Evolutionary conservation across 768 basidiomycete genomes (phyloP).

Genomic region (Mycena alexandri): DNA sequence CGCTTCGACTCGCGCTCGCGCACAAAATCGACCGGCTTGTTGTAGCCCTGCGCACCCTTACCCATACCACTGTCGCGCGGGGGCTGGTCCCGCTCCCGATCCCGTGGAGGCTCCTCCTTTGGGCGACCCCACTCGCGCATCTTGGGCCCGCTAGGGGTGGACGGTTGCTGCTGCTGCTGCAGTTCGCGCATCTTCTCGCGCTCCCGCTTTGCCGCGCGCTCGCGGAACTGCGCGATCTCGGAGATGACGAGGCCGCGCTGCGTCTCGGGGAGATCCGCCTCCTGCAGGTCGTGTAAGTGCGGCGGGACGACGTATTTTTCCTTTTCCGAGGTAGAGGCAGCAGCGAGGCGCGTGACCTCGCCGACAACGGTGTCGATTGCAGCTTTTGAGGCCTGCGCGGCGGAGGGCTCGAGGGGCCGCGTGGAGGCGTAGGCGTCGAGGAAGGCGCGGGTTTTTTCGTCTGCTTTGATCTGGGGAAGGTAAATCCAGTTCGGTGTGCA

Average conservation of each 20-base stretch:
- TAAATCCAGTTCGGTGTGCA: constrained; percentile 47
- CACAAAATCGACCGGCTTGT: constrained; percentile 87
- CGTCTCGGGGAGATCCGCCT: constrained; percentile 96
- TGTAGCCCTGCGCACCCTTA: constrained; percentile 81
- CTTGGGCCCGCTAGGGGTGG: constrained; percentile 80
- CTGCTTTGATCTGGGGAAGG: constrained; percentile 85
- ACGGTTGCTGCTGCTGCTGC: constrained; percentile 59
- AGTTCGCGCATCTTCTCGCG: constrained; percentile 90
- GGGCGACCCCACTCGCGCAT: constrained; percentile 85
- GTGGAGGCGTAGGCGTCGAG: constrained; percentile 81
- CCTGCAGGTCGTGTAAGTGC: constrained; percentile 96
- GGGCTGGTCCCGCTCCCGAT: constrained; percentile 47
- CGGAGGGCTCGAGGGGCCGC: constrained; percentile 32
- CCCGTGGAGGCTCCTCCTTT: constrained; percentile 52
- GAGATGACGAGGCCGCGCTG: constrained; percentile 93
- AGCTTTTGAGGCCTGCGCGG: constrained; percentile 68
- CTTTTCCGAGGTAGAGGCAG: constrained; percentile 80
- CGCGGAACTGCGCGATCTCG: constrained; percentile 96
- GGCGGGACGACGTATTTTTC: constrained; percentile 93
- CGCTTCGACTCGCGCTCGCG: constrained; percentile 63
- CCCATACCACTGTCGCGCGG: constrained; percentile 66
- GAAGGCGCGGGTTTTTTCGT: constrained; percentile 93
- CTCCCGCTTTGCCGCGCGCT: constrained; percentile 92
- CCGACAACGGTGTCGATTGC: constrained; percentile 75
- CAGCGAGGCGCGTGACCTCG: constrained; percentile 83